Evolutionary conservation across 768 basidiomycete species (phyloP).

Genomic region (Leccinum disarticulatum): DNA sequence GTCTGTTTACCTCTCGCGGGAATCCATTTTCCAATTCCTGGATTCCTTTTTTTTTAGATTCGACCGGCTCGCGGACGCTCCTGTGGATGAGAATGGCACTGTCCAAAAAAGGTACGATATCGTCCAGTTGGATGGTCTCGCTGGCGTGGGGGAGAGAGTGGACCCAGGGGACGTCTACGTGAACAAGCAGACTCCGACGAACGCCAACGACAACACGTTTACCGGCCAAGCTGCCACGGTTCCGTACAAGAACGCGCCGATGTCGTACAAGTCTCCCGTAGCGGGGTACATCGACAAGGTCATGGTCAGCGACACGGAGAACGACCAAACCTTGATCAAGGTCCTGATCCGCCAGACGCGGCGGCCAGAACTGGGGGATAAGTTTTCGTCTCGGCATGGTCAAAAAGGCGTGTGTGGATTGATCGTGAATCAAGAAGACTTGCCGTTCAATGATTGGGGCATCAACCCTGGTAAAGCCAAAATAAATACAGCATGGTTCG

Average conservation of each 20-base stretch:
- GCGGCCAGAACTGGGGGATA: conserved; percentile 95
- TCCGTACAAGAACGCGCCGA: conserved; percentile 88
- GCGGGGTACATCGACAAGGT: conserved; percentile 97
- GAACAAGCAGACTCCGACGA: conserved; percentile 95
- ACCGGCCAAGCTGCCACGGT: conserved; percentile 80
- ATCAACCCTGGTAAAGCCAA: conserved; percentile 70
- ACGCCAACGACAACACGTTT: conserved; percentile 89
- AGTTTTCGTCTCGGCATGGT: conserved; percentile 96
- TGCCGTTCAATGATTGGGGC: conserved; percentile 99
- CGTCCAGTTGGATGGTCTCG: conserved; percentile 89
- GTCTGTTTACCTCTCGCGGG: conserved; percentile 13
- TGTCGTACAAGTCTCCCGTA: conserved; percentile 92
- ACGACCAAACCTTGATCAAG: conserved; percentile 95
- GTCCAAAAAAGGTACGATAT: conserved; percentile 85
- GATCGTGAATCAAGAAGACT: conserved; percentile 98
- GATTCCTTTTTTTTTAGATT: conserved; percentile 47
- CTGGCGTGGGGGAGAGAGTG: conserved; percentile 92
- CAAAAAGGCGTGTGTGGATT: conserved; percentile 99
- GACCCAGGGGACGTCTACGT: conserved; percentile 93
- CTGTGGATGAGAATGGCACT: conserved; percentile 77
- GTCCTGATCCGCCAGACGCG: conserved; percentile 96
- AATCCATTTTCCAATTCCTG: conserved; percentile 5
- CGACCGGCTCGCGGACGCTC: conserved; percentile 93
- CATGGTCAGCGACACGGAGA: conserved; percentile 95
- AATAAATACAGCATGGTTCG: not conserved